Percentiles rank a stretch among this genome's conserved stretches.
phyloP scores from a whole-genome alignment of 192 early-diverging fungal species.

The Paraglomus brasilianum region DNA sequence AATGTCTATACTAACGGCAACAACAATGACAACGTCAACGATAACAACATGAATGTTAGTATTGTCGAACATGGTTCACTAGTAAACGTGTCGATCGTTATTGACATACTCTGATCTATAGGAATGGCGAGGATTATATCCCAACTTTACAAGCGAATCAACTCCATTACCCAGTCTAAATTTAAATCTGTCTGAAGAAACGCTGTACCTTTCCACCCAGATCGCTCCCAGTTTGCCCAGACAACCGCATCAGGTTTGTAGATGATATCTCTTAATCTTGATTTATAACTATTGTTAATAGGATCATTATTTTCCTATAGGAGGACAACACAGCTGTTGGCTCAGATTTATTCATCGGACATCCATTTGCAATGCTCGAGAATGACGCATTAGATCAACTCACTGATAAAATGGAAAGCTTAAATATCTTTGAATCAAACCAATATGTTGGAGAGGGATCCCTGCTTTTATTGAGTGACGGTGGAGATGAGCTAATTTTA shows the following conservation, averaged over 20 bases:
- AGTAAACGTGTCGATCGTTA: no score
- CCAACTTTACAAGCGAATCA: background rate
- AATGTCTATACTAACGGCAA: no score
- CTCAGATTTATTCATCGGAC: background rate
- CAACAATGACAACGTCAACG: no score
- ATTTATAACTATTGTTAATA: background rate
- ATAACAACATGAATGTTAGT: no score
- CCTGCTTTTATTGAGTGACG: slow-evolving; percentile 16
- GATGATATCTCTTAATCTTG: background rate
- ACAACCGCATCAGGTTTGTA: background rate
- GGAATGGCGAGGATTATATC: slow-evolving; percentile 1
- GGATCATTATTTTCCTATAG: background rate
- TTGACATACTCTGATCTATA: background rate
- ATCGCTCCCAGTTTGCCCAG: slow-evolving; percentile 6
- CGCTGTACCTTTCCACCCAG: slow-evolving; percentile 10
- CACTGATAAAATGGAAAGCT: slow-evolving; percentile 11
- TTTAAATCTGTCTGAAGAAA: slow-evolving; percentile 19
- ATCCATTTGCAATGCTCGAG: background rate
- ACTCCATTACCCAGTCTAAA: slow-evolving; percentile 26
- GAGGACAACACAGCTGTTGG: background rate
- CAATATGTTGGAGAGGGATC: slow-evolving; percentile 23
- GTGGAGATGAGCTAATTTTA: slow-evolving; percentile 22
- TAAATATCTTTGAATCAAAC: slow-evolving; percentile 21
- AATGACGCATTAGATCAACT: slow-evolving; percentile 22
- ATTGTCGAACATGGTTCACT: no score